Evolutionary conservation across 306 rosid species (phyloP).

Genomic region (Pyrus bretschneideri): DNA sequence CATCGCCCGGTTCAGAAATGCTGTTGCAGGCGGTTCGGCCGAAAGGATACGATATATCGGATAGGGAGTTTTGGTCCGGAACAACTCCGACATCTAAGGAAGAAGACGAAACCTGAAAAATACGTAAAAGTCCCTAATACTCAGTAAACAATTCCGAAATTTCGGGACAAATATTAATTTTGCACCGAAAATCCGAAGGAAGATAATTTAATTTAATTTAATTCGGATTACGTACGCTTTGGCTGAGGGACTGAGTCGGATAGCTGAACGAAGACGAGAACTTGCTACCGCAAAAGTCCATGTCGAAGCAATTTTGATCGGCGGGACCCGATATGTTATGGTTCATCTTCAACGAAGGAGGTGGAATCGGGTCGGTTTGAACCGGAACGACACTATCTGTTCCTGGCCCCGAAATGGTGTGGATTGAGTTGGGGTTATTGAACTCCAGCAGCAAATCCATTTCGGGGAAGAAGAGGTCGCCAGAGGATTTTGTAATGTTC

Average conservation of each 20-base stretch:
- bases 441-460: constrained; percentile 74
- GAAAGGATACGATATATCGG: constrained; percentile 52
- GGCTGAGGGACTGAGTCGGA: constrained; percentile 67
- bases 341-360: constrained; percentile 20
- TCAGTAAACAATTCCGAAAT: background rate
- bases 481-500: constrained; percentile 45
- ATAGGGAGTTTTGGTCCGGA: constrained; percentile 58
- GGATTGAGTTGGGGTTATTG: constrained; percentile 51
- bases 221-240: constrained; percentile 50
- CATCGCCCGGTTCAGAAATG: constrained; percentile 12
- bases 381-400: constrained; percentile 71
- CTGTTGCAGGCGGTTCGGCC: constrained; percentile 13
- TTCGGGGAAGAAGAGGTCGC: constrained; percentile 49
- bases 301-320: constrained; percentile 50
- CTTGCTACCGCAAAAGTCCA: constrained; percentile 78
- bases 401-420: constrained; percentile 15
- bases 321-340: constrained; percentile 1
- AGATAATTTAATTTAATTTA: background rate
- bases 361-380: constrained; percentile 35
- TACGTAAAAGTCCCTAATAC: no score
- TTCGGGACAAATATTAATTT: background rate
- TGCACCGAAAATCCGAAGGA: background rate
- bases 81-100: constrained; percentile 88
- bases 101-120: constrained; percentile 63
- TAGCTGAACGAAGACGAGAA: constrained; percentile 63